Base-by-base conservation (phyloP, 805 yeast genomes). In the Ogataea saltuana region DNA sequence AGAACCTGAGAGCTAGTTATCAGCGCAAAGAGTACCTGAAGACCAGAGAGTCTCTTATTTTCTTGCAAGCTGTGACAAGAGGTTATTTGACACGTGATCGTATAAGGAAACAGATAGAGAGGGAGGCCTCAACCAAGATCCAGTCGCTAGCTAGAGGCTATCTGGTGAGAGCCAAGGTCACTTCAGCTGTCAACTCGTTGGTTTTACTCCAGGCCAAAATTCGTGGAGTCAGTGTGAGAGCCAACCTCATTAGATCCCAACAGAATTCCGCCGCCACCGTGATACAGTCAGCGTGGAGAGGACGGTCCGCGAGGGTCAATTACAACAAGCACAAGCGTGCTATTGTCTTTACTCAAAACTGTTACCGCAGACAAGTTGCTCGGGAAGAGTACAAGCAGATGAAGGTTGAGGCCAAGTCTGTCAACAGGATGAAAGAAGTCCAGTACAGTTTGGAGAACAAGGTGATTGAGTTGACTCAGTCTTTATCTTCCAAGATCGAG, bases 401-500 rank as follows among this genome's bases (percentile, higher is more conserved):
- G 63, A 86, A 80, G 61, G 75, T 75, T n/a, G 98, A 93, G 51
- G 96, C 97, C 22, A 88, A 88, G 62, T 88, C 96, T 12, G 95
- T 88, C 33, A 83, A 84, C 61, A 95, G 85, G 60, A 76, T 88
- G 70, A 81, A 88, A 65, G 96, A 91, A 63, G 95, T 88, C 29
- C 89, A 95, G 57, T 93, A 88, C 68, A 81, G 85, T 63, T 76
- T 95, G 58, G 99, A 93, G 66, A 93, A 93, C 67, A 93, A 95
- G 73, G 97, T 95, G n/a, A 89, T 93, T 52, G 95, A 90, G 65
- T 78, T 93, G 54, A 91, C 97, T 3, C 95, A 91, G 59, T 77
- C 84, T 10, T 72, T 91, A 48, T 80, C 96, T 0, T 68, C 81
- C 27, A 86, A 88, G 63, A 83, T 85, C 19, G 86, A 80, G 52